These are phyloP conservation scores for Osmanthus fragrans DNA, from an alignment of 257 asterid species.

Conservation along the genomic window DNA sequence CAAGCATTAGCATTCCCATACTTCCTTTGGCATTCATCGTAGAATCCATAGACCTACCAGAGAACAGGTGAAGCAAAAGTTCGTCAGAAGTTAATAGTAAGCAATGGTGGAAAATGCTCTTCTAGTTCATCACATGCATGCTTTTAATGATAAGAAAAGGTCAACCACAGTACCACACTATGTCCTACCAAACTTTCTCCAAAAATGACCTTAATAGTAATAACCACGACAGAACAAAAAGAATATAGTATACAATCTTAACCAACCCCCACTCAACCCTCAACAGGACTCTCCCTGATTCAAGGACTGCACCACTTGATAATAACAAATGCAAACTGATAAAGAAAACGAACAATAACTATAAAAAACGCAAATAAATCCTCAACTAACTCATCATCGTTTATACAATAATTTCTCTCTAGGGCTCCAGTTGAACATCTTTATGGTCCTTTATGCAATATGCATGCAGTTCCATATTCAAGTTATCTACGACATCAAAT, in stretches of 20 bases:
- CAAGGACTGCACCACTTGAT: neutral
- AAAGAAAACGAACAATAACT: neutral
- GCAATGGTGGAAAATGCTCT: constrained; percentile 18
- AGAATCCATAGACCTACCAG: constrained; percentile 92
- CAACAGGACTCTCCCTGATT: neutral
- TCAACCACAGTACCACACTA: neutral
- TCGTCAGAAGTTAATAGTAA: constrained; percentile 13
- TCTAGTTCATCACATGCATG: constrained; percentile 13
- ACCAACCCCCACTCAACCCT: neutral
- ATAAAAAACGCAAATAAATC: neutral
- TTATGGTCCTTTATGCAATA: neutral
- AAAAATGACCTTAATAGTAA: neutral
- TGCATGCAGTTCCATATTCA: neutral
- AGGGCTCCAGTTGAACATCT: neutral
- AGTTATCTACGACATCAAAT: neutral
- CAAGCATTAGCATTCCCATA: constrained; percentile 99
- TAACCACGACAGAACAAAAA: neutral
- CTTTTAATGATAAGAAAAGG: neutral
- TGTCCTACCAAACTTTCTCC: neutral
- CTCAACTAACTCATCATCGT: neutral
- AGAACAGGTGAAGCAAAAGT: constrained; percentile 8
- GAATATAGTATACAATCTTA: neutral
- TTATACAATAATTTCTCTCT: neutral
- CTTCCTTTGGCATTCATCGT: constrained; percentile 97
- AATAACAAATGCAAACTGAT: neutral